These are phyloP conservation scores for Clonostachys byssicola DNA, from an alignment of 2,329 filamentous ascomycete species.

Conservation along the genomic window DNA sequence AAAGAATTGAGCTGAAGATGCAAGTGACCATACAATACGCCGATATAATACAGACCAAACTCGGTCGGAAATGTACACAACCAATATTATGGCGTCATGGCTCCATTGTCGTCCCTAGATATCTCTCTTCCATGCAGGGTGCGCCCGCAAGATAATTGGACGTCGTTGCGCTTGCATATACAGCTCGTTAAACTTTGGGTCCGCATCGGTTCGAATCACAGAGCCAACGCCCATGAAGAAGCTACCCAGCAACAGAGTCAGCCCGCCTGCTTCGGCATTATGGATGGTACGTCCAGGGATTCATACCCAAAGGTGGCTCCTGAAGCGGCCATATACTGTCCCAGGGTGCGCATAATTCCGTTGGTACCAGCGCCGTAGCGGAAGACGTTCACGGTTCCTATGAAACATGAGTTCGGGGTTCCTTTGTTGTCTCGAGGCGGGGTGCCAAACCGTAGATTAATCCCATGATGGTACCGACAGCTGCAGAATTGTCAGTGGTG, in stretches of 20 bases:
- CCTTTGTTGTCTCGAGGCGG: background rate
- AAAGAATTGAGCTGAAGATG: no score
- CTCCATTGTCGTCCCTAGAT: background rate
- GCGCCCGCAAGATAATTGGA: conserved; percentile 58
- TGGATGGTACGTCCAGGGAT: background rate
- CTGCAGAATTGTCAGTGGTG: conserved; percentile 43
- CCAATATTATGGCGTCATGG: no score
- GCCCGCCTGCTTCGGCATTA: background rate
- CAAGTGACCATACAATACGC: no score
- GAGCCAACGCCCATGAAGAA: conserved; percentile 99
- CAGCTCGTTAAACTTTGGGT: conserved; percentile 68
- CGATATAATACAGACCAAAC: no score
- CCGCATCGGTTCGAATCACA: conserved; percentile 88
- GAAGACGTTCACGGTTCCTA: conserved; percentile 91
- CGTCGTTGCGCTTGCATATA: conserved; percentile 71
- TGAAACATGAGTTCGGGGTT: conserved; percentile 6
- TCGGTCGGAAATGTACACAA: no score
- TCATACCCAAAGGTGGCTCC: conserved; percentile 90
- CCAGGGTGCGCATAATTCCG: conserved; percentile 88
- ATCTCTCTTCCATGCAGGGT: conserved; percentile 27
- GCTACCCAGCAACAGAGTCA: conserved; percentile 23
- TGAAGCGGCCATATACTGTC: conserved; percentile 95
- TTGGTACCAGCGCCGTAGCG: conserved; percentile 90
- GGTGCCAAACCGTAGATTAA: conserved; percentile 82
- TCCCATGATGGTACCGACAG: conserved; percentile 92